A percentile compares a stretch with the other conserved stretches of the same genome.
Conservation (phyloP, 2,329 filamentous ascomycete genomes). For the Pseudogymnoascus sp. region DNA sequence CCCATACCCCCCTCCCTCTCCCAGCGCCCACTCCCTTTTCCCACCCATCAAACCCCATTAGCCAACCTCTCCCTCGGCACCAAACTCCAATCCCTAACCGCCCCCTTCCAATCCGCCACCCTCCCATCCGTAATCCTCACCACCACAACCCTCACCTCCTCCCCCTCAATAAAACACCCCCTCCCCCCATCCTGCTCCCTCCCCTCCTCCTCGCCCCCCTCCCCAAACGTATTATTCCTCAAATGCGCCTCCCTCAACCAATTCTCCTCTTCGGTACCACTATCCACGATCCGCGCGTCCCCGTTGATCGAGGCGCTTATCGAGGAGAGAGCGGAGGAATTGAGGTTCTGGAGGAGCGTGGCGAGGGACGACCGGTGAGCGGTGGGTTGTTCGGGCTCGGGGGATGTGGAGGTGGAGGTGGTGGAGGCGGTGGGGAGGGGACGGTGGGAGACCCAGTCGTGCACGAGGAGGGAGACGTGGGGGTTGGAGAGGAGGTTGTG, state of each 20-base stretch:
- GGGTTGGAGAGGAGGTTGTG: constrained; percentile 77
- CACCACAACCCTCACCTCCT: constrained; percentile 78
- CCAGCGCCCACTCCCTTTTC: too few species aligned
- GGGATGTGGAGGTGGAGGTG: constrained; percentile 52
- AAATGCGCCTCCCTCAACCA: constrained; percentile 80
- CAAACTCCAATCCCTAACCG: constrained; percentile 66
- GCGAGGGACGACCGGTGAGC: constrained; percentile 62
- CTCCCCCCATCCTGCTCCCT: constrained; percentile 40
- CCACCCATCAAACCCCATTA: constrained; percentile 17
- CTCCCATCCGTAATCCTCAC: constrained; percentile 77
- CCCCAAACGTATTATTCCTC: constrained; percentile 82
- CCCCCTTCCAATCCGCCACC: constrained; percentile 93
- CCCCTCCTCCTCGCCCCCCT: constrained; percentile 41
- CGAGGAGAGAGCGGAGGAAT: constrained; percentile 75
- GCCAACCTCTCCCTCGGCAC: constrained; percentile 15
- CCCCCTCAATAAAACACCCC: constrained; percentile 65
- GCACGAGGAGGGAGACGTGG: constrained; percentile 85
- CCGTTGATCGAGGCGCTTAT: constrained; percentile 94
- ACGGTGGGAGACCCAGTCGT: constrained; percentile 94
- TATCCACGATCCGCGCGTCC: constrained; percentile 62
- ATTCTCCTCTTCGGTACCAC: constrained; percentile 69
- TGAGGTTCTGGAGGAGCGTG: constrained; percentile 78
- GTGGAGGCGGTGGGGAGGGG: constrained; percentile 63
- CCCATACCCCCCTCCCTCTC: not conserved
- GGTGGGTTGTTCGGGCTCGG: constrained; percentile 40